Conservation (phyloP, 2,329 filamentous ascomycete species). For the Fusarium pseudocircinatum region DNA sequence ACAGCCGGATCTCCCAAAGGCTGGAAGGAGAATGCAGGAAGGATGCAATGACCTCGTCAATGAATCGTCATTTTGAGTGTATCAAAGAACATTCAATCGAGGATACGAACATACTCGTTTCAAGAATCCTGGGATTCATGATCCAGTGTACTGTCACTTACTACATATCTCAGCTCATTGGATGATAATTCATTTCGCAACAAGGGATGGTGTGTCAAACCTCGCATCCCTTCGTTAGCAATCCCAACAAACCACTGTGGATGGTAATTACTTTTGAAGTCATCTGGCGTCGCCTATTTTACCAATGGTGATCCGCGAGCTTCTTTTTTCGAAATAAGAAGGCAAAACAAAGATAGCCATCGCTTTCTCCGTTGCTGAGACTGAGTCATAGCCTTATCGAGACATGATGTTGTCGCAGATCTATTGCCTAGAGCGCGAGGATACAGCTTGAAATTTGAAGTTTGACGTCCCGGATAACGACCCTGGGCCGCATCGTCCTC, state of each 20-base stretch:
- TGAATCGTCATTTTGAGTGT: slow-evolving; percentile 18
- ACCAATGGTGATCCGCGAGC: neutral
- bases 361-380: neutral
- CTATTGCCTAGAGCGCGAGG: neutral
- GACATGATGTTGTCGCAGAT: neutral
- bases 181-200: neutral
- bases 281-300: neutral
- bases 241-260: neutral
- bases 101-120: neutral
- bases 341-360: neutral
- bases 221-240: neutral
- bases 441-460: neutral
- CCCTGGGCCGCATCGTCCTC: slow-evolving; percentile 3
- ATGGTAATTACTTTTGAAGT: neutral
- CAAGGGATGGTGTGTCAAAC: neutral
- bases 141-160: neutral
- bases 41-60: slow-evolving; percentile 8
- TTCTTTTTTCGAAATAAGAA: neutral
- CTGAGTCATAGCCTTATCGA: neutral
- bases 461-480: slow-evolving; percentile 16
- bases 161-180: neutral
- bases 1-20: neutral
- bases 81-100: neutral
- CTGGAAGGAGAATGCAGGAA: neutral
- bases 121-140: neutral